Conservation (phyloP, 2,329 filamentous ascomycete genomes). For the Huntiella abstrusa region DNA sequence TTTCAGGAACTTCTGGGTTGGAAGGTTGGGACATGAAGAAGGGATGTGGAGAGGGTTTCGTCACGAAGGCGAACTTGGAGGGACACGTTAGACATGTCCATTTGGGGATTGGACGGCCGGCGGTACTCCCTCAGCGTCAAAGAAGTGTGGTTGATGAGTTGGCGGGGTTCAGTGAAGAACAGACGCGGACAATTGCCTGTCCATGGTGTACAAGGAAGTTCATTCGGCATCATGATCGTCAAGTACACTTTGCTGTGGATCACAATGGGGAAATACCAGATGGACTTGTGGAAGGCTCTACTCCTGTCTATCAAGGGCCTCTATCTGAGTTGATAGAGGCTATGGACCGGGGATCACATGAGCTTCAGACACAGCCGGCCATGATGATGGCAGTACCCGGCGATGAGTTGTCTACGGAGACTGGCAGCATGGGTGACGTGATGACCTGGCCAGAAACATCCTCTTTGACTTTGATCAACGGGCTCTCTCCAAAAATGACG, state of each 20-base stretch:
- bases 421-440: too few species aligned
- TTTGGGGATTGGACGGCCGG: conserved; percentile 36
- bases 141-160: conserved; percentile 24
- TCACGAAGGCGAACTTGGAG: conserved; percentile 59
- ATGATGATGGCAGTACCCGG: too few species aligned
- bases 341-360: too few species aligned
- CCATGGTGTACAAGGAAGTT: conserved; percentile 27
- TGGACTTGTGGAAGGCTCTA: not conserved
- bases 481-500: too few species aligned
- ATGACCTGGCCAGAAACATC: too few species aligned
- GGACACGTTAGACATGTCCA: conserved; percentile 75
- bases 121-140: conserved; percentile 11
- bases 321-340: too few species aligned
- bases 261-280: conserved; percentile 12
- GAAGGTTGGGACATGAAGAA: conserved; percentile 43
- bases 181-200: conserved; percentile 27
- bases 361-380: too few species aligned
- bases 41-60: conserved; percentile 59
- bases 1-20: conserved; percentile 30
- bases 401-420: too few species aligned
- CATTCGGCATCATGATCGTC: conserved; percentile 30
- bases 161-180: conserved; percentile 22
- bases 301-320: too few species aligned
- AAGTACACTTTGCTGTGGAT: conserved; percentile 24
- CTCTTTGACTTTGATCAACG: too few species aligned